Evolutionary conservation across 2,329 filamentous ascomycete species (phyloP).

Genomic region (Paecilomyces dactylethromorphus): DNA sequence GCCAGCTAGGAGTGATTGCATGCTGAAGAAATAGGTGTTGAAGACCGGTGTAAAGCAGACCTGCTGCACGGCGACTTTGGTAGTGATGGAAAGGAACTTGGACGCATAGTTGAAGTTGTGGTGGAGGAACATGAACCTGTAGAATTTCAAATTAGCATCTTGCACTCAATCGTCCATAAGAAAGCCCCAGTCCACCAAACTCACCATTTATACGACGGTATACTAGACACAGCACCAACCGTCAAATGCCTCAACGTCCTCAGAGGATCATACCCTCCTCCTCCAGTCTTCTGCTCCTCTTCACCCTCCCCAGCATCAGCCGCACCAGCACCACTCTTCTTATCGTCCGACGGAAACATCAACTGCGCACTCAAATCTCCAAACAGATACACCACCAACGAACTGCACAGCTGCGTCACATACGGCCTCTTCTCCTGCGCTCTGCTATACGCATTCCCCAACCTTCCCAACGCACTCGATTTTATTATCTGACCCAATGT

Average conservation of each 20-base stretch:
- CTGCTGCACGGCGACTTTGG: slow-evolving; percentile 78
- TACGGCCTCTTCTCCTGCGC: slow-evolving; percentile 68
- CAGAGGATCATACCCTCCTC: slow-evolving; percentile 56
- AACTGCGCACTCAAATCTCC: slow-evolving; percentile 73
- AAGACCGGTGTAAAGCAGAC: slow-evolving; percentile 73
- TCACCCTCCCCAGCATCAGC: slow-evolving; percentile 18
- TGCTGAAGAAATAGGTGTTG: slow-evolving; percentile 75
- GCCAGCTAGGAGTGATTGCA: slow-evolving; percentile 69
- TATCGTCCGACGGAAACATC: slow-evolving; percentile 41
- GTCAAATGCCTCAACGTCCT: slow-evolving; percentile 65
- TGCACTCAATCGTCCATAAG: background rate
- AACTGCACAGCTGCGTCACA: slow-evolving; percentile 69
- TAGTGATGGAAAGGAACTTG: slow-evolving; percentile 60
- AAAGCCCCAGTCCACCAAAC: no score
- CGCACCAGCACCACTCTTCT: slow-evolving; percentile 18
- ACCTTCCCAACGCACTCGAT: slow-evolving; percentile 24
- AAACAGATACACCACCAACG: slow-evolving; percentile 69
- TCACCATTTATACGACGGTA: slow-evolving; percentile 79
- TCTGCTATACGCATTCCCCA: slow-evolving; percentile 53
- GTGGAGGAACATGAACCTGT: slow-evolving; percentile 72
- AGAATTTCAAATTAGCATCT: background rate
- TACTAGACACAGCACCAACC: slow-evolving; percentile 66
- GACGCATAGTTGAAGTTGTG: slow-evolving; percentile 78
- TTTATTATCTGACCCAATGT: slow-evolving; percentile 24
- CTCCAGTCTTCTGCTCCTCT: slow-evolving; percentile 17